Percentiles rank a stretch among this genome's conserved stretches.
phyloP scores from a whole-genome alignment of 2,329 filamentous ascomycete genomes.

The Xylaria hypoxylon region DNA sequence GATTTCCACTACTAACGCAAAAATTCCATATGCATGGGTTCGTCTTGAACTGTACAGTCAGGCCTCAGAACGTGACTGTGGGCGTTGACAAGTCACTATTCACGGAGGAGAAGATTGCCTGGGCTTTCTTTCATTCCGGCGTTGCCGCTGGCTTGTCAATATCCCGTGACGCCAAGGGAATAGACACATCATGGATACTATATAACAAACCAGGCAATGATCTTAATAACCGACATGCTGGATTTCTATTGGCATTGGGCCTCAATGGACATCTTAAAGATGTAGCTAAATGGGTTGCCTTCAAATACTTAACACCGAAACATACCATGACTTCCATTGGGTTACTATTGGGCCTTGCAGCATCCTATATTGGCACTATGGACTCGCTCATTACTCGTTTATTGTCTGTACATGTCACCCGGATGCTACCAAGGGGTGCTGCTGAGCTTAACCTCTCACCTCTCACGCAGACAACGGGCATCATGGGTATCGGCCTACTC shows the following conservation, averaged over 20 bases:
- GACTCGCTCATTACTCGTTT: slow-evolving; percentile 93
- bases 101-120: slow-evolving; percentile 95
- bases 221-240: slow-evolving; percentile 94
- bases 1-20: slow-evolving; percentile 90
- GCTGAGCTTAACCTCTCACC: slow-evolving; percentile 95
- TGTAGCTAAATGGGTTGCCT: slow-evolving; percentile 97
- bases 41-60: slow-evolving; percentile 90
- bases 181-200: slow-evolving; percentile 98
- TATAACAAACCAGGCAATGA: slow-evolving; percentile 94
- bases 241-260: slow-evolving; percentile 89
- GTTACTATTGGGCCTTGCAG: slow-evolving; percentile 89
- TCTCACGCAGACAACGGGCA: slow-evolving; percentile 91
- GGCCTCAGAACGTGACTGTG: slow-evolving; percentile 89
- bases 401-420: slow-evolving; percentile 93
- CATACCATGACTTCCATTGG: slow-evolving; percentile 99
- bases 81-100: slow-evolving; percentile 90
- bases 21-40: slow-evolving; percentile 91
- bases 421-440: slow-evolving; percentile 91
- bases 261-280: slow-evolving; percentile 94
- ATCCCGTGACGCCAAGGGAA: slow-evolving; percentile 87
- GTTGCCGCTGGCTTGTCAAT: slow-evolving; percentile 94
- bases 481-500: slow-evolving; percentile 95
- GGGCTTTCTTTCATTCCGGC: slow-evolving; percentile 98
- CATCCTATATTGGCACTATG: slow-evolving; percentile 96
- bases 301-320: slow-evolving; percentile 99